Percentiles rank a stretch among this genome's conserved stretches.
Conservation (phyloP, 169 alveolate species). For the Plasmodium vivax region DNA sequence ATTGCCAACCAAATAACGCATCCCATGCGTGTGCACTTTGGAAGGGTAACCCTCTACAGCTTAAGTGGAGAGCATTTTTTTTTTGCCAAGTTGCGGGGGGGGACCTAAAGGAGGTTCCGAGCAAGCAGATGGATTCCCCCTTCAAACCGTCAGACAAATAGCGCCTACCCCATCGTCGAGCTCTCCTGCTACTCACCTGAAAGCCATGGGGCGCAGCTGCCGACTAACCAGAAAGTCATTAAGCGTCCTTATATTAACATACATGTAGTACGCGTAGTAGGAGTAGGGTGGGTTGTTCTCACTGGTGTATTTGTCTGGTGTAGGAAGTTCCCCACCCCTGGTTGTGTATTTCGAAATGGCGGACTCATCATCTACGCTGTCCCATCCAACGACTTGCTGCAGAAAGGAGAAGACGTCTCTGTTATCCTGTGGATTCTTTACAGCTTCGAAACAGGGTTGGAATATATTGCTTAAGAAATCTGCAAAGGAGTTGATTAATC, state of each 20-base stretch:
- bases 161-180: background rate
- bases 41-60: background rate
- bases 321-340: constrained; percentile 80
- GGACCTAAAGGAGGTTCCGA: background rate
- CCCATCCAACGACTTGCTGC: constrained; percentile 87
- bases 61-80: background rate
- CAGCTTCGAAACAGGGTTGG: constrained; percentile 89
- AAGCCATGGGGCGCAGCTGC: constrained; percentile 87
- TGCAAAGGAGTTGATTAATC: constrained; percentile 82
- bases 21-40: background rate
- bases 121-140: background rate
- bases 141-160: background rate
- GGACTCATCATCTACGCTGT: constrained; percentile 90
- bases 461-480: constrained; percentile 87
- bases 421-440: constrained; percentile 85
- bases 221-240: constrained; percentile 87
- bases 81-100: background rate
- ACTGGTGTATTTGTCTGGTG: constrained; percentile 87
- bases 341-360: constrained; percentile 72
- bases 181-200: constrained; percentile 76
- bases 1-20: too few species aligned
- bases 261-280: constrained; percentile 93
- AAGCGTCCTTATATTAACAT: constrained; percentile 89
- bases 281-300: constrained; percentile 92
- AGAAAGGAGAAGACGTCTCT: constrained; percentile 80